Percentiles rank a stretch among this genome's conserved stretches.
These are phyloP conservation scores for Borealophlyctis nickersoniae DNA, from an alignment of 192 early-diverging fungal genomes.

Conservation along the genomic window DNA sequence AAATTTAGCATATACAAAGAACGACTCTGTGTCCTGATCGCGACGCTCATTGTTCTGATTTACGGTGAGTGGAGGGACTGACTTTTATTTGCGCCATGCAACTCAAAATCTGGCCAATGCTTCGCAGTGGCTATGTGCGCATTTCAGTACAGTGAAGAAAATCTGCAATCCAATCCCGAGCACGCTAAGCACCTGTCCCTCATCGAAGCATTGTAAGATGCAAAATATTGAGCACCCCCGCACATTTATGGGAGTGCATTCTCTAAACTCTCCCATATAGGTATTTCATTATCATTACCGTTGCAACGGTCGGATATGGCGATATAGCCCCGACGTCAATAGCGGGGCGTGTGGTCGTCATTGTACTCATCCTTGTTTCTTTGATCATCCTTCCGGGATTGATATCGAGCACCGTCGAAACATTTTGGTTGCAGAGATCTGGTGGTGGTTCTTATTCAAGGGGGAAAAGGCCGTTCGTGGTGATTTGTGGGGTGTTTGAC, in stretches of 20 bases:
- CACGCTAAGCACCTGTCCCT: slow-evolving; percentile 18
- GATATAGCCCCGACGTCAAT: slow-evolving; percentile 60
- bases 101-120: background rate
- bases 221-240: too few species aligned
- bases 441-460: slow-evolving; percentile 28
- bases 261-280: background rate
- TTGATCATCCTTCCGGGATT: slow-evolving; percentile 60
- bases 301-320: slow-evolving; percentile 68
- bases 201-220: slow-evolving; percentile 9
- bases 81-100: slow-evolving; percentile 44
- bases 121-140: slow-evolving; percentile 12
- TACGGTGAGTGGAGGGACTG: too few species aligned
- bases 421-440: slow-evolving; percentile 21
- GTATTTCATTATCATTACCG: slow-evolving; percentile 58
- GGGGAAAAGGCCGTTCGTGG: slow-evolving; percentile 29
- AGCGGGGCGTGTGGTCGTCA: slow-evolving; percentile 54
- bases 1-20: slow-evolving; percentile 40
- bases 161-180: slow-evolving; percentile 32
- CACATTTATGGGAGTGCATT: background rate
- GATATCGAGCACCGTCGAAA: slow-evolving; percentile 24
- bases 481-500: slow-evolving; percentile 35
- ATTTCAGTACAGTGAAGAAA: slow-evolving; percentile 60
- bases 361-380: slow-evolving; percentile 57
- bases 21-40: slow-evolving; percentile 52
- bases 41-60: slow-evolving; percentile 48